A percentile compares a stretch with the other conserved stretches of the same genome.
phyloP scores from a whole-genome alignment of 148 eudicot species.

The Amaranthus cruentus region DNA sequence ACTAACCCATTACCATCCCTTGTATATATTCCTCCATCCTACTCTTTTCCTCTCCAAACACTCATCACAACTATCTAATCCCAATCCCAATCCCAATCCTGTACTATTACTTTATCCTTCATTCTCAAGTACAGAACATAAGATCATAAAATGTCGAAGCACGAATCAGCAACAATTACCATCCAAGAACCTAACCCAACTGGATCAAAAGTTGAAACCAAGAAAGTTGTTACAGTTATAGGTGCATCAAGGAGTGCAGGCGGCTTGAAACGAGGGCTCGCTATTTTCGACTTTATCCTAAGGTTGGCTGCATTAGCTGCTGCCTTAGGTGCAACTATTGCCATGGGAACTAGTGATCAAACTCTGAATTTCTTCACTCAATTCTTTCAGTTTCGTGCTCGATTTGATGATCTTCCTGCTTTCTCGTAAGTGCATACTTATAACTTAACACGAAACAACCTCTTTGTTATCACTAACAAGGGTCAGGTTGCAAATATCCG shows the following conservation, averaged over 20 bases:
- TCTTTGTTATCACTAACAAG: too few species aligned
- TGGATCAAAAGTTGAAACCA: slow-evolving; percentile 23
- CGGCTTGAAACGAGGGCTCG: slow-evolving; percentile 42
- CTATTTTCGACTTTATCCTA: slow-evolving; percentile 54
- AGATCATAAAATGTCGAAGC: slow-evolving; percentile 22
- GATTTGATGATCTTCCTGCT: slow-evolving; percentile 66
- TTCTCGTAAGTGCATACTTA: slow-evolving; percentile 41
- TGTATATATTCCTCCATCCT: slow-evolving; percentile 2
- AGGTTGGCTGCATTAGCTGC: slow-evolving; percentile 53
- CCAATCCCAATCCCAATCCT: not conserved
- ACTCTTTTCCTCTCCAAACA: slow-evolving; percentile 2
- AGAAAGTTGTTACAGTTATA: slow-evolving; percentile 15
- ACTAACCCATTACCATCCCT: slow-evolving; percentile 23
- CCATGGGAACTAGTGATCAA: slow-evolving; percentile 70
- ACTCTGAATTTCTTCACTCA: slow-evolving; percentile 77
- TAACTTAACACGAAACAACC: too few species aligned
- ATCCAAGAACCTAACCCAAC: slow-evolving; percentile 34
- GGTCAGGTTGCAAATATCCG: too few species aligned
- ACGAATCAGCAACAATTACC: slow-evolving; percentile 30
- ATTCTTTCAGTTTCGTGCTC: slow-evolving; percentile 73
- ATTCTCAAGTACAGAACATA: not conserved
- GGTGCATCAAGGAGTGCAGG: slow-evolving; percentile 14
- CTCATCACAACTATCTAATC: not conserved
- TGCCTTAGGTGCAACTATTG: slow-evolving; percentile 58
- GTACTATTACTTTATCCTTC: not conserved